These are phyloP conservation scores for Dryas alaskensis DNA, from an alignment of 306 rosid species.

Conservation along the genomic window DNA sequence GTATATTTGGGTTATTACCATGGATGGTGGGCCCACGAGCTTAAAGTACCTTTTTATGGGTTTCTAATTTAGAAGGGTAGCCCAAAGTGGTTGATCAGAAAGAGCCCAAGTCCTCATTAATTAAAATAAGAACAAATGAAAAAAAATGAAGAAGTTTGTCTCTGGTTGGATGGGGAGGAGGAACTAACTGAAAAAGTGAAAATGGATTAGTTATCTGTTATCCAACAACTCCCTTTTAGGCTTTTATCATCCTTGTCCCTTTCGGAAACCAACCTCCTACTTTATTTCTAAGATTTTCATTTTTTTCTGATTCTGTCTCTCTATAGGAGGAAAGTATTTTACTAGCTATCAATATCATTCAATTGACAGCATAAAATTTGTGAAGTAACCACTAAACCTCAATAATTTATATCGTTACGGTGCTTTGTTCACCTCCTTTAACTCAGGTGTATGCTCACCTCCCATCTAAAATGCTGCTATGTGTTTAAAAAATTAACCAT, in stretches of 20 bases:
- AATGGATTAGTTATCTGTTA: background rate
- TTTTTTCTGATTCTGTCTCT: too few species aligned
- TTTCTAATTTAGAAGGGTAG: background rate
- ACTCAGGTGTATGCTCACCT: too few species aligned
- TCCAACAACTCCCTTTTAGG: background rate
- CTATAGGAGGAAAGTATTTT: too few species aligned
- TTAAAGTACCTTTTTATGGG: background rate
- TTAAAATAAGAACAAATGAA: background rate
- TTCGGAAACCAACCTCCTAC: too few species aligned
- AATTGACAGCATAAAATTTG: too few species aligned
- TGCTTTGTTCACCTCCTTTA: too few species aligned
- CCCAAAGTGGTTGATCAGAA: conserved; percentile 20
- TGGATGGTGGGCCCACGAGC: background rate
- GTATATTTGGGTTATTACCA: background rate
- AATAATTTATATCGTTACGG: too few species aligned
- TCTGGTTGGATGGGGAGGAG: background rate
- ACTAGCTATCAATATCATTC: too few species aligned
- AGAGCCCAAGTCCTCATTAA: conserved; percentile 15
- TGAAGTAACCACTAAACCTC: too few species aligned
- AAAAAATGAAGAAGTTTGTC: background rate
- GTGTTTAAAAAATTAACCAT: too few species aligned
- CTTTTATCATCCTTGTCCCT: background rate
- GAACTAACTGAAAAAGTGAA: background rate
- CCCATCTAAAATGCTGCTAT: too few species aligned
- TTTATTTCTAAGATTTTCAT: too few species aligned